A percentile compares a stretch with the other conserved stretches of the same genome.
These are phyloP conservation scores for Apiotrichum sp. DNA, from an alignment of 1,284 basidiomycete species.

Conservation along the genomic window DNA sequence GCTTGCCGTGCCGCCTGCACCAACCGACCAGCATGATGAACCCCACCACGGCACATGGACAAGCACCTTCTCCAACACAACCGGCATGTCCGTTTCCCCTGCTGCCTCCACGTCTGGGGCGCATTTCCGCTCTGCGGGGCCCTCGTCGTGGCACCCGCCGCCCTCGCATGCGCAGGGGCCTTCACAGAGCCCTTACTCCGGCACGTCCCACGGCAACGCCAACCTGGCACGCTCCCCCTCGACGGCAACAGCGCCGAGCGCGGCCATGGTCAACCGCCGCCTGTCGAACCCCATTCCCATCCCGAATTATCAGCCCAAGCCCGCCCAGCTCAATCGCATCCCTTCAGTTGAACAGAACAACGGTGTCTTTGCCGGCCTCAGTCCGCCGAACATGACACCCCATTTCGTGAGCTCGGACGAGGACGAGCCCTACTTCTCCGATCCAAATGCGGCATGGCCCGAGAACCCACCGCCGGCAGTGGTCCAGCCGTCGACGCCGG, in stretches of 20 bases:
- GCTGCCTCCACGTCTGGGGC: conserved; percentile 8
- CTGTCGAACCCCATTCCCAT: conserved; percentile 12
- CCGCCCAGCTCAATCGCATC: not conserved
- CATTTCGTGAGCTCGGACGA: conserved; percentile 26
- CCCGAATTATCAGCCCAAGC: not conserved
- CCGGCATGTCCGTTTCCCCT: conserved; percentile 7
- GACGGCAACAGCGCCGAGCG: conserved; percentile 1
- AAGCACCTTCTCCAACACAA: conserved; percentile 14
- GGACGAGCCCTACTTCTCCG: conserved; percentile 30
- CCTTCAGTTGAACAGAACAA: not conserved
- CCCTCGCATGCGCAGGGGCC: not conserved
- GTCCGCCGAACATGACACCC: conserved; percentile 3
- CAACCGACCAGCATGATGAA: not conserved
- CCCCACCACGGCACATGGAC: conserved; percentile 26
- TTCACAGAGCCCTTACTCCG: not conserved
- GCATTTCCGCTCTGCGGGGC: not conserved
- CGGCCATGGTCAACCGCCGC: conserved; percentile 7
- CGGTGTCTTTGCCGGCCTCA: not conserved
- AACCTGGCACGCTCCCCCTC: conserved; percentile 4
- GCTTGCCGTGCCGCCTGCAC: not conserved
- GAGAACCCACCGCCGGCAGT: not conserved
- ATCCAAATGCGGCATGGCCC: conserved; percentile 19
- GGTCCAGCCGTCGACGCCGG: conserved; percentile 42
- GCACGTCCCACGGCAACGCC: not conserved
- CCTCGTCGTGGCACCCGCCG: conserved; percentile 1